Evolutionary conservation across 1,284 basidiomycete species (phyloP).

Genomic region (Psilocybe mexicana): DNA sequence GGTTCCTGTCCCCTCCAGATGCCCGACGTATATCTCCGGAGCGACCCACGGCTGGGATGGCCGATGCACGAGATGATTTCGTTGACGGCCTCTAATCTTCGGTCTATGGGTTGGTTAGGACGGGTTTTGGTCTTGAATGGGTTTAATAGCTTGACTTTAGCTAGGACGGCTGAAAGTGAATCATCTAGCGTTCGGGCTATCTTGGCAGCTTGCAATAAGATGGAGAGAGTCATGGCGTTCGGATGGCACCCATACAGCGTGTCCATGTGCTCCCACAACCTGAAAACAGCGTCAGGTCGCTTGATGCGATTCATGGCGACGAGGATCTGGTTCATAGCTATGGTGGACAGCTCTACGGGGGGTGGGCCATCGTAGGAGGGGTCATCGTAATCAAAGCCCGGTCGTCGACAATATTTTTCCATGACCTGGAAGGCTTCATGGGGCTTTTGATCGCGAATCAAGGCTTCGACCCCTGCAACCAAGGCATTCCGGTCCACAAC

Average conservation of each 20-base stretch:
- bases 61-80: conserved; percentile 30
- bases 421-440: conserved; percentile 52
- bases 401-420: conserved; percentile 31
- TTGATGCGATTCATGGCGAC: conserved; percentile 45
- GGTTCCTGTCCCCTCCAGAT: conserved; percentile 53
- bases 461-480: conserved; percentile 49
- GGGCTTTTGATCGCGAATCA: conserved; percentile 44
- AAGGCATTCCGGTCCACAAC: conserved; percentile 50
- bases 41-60: conserved; percentile 20
- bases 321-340: conserved; percentile 58
- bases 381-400: neutral
- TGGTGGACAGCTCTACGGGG: conserved; percentile 33
- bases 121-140: conserved; percentile 16
- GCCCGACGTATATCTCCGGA: conserved; percentile 29
- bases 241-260: conserved; percentile 55
- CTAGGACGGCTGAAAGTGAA: conserved; percentile 39
- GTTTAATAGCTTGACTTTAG: conserved; percentile 25
- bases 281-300: conserved; percentile 61
- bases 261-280: conserved; percentile 61
- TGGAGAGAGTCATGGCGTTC: conserved; percentile 53
- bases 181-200: conserved; percentile 52
- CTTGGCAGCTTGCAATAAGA: conserved; percentile 61
- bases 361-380: neutral
- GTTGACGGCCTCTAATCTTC: conserved; percentile 23
- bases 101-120: neutral